Base-by-base conservation (phyloP, 495 filamentous ascomycete genomes). In the Neurospora tetraspora region DNA sequence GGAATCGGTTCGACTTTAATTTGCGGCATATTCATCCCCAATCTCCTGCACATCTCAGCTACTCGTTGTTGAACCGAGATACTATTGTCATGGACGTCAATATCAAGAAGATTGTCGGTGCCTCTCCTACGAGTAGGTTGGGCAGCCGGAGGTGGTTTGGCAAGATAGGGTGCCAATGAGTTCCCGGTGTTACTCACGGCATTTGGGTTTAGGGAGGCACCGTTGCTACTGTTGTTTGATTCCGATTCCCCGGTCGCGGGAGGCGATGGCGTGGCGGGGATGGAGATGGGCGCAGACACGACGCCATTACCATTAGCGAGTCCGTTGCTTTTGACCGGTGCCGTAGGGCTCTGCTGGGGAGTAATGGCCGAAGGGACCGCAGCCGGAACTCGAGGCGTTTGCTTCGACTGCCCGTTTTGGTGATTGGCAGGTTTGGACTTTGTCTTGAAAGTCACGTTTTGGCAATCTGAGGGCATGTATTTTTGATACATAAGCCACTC, bases 401-500 rank as follows among this genome's bases (percentile, higher is more conserved):
- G 27, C 27, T 65, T 65, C 3, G 27, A 16, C 27, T 65, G 53
- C 12, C 53, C 53, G 27, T 16, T 61, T 31, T 39, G 68, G 5
- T 34, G 68, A 69, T 36, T 37, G 27, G 31, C 18, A 37, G 36
- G 70, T n/a, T 1, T 69, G 14, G 16, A 37, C 42, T 59, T 47
- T 7, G 14, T 7, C 75, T 71, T 72, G n/a, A 37, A 71, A 42
- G 77, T 75, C 14, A 42, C 16, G 6, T 42, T 77, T 38, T 68
- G 34, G 27, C 76, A 74, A 27, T 74, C 71, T 14, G 20, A 36
- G 7, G 73, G 71, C 74, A 83, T 80, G 68, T 76, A 71, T 10
- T 73, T 71, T 8, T 79, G 69, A 5, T 36, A 69, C 71, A 76
- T 77, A 2, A 85, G 81, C 80, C 79, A 84, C 37, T 82, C 76